phyloP scores from a whole-genome alignment of 2,329 filamentous ascomycete species.

The Grosmannia penicillata region DNA sequence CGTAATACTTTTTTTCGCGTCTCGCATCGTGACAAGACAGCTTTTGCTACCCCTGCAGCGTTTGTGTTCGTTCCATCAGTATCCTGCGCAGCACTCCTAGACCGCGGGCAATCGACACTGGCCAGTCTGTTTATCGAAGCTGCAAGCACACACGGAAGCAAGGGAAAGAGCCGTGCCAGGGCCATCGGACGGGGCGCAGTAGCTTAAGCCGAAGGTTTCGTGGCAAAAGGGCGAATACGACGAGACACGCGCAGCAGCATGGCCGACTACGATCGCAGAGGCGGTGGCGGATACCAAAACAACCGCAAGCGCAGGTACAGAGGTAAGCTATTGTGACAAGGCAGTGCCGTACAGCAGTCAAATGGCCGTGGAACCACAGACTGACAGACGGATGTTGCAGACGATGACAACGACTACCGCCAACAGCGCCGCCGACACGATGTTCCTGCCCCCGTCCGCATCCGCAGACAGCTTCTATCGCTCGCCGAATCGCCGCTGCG shows the following conservation, averaged over 20 bases:
- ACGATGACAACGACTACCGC: slow-evolving; percentile 65
- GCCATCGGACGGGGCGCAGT: no score
- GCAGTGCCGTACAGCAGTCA: background rate
- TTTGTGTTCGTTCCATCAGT: background rate
- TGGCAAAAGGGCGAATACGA: background rate
- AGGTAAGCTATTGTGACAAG: slow-evolving; percentile 45
- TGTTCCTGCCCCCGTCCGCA: slow-evolving; percentile 49
- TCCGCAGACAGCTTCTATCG: slow-evolving; percentile 64
- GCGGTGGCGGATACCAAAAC: slow-evolving; percentile 25
- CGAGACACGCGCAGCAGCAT: slow-evolving; percentile 17
- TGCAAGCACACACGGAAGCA: no score
- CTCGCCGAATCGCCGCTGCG: slow-evolving; percentile 73
- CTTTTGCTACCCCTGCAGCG: background rate
- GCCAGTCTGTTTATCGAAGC: no score
- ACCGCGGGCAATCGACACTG: no score
- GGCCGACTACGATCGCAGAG: slow-evolving; percentile 40
- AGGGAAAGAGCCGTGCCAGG: no score
- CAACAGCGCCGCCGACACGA: slow-evolving; percentile 61
- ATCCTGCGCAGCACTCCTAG: no score
- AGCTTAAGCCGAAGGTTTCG: no score
- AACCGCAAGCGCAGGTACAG: slow-evolving; percentile 61
- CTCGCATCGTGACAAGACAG: background rate
- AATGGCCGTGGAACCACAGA: background rate
- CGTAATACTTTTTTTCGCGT: slow-evolving; percentile 3
- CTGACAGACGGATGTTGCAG: slow-evolving; percentile 15